Percentiles rank a stretch among this genome's conserved stretches.
phyloP scores from a whole-genome alignment of 306 rosid genomes.

The Ormosia emarginata region DNA sequence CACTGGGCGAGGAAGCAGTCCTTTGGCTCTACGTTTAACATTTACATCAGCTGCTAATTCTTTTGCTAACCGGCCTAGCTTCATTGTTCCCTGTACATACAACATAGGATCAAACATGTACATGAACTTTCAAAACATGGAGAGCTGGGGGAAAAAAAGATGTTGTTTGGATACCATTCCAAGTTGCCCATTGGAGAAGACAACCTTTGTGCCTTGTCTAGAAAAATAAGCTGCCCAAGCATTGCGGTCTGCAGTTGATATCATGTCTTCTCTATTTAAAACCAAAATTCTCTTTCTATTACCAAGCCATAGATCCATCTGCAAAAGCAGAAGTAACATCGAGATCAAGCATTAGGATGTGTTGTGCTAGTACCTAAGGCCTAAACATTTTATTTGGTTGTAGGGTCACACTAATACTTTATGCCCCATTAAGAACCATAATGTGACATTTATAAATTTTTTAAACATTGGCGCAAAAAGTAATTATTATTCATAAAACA shows the following conservation, averaged over 20 bases:
- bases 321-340: conserved; percentile 22
- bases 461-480: neutral
- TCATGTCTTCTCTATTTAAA: conserved; percentile 96
- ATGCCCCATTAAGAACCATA: conserved; percentile 5
- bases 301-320: conserved; percentile 94
- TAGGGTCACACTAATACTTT: neutral
- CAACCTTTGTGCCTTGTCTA: conserved; percentile 64
- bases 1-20: conserved; percentile 88
- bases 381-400: neutral
- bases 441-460: neutral
- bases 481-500: neutral
- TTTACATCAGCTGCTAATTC: conserved; percentile 80
- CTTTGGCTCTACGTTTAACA: conserved; percentile 89
- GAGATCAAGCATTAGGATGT: conserved; percentile 8
- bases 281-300: conserved; percentile 87
- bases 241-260: conserved; percentile 78
- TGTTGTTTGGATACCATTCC: conserved; percentile 66
- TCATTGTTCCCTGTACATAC: conserved; percentile 75
- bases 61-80: conserved; percentile 77
- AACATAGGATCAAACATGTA: conserved; percentile 22
- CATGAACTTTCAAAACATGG: conserved; percentile 15
- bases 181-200: conserved; percentile 83
- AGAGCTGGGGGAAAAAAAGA: conserved; percentile 4
- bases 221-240: conserved; percentile 89
- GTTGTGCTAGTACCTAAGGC: neutral